Percentiles rank a stretch among this genome's conserved stretches.
phyloP scores from a whole-genome alignment of 129 eudicot genomes.

The Centrapalus pauciflorus region DNA sequence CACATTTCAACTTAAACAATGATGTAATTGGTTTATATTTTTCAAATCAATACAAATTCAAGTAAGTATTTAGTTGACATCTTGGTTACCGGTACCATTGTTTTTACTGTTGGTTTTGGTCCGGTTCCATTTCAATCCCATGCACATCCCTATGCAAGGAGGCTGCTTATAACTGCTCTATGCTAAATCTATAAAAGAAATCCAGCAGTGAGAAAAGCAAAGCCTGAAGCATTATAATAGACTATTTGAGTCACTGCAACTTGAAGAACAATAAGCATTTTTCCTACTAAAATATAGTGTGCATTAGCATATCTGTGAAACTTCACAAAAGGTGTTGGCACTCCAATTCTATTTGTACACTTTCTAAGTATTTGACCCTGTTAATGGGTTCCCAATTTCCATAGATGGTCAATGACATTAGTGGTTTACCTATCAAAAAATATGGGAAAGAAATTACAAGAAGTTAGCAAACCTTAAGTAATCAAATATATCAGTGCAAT shows the following conservation, averaged over 20 bases:
- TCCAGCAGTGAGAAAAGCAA: too few relatives aligned
- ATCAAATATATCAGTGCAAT: conserved; percentile 95
- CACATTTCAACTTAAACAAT: too few relatives aligned
- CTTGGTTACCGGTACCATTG: too few relatives aligned
- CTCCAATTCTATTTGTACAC: neutral
- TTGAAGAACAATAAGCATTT: neutral
- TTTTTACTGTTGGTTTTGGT: too few relatives aligned
- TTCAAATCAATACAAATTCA: too few relatives aligned
- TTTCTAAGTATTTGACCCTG: neutral
- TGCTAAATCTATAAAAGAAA: too few relatives aligned
- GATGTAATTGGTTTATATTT: too few relatives aligned
- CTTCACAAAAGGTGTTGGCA: neutral
- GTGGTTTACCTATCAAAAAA: neutral
- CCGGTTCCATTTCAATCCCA: too few relatives aligned
- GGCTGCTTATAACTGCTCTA: too few relatives aligned
- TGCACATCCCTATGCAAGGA: too few relatives aligned
- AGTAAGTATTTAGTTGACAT: too few relatives aligned
- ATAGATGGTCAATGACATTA: neutral
- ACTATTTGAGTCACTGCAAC: neutral
- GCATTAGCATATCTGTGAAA: neutral
- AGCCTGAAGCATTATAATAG: too few relatives aligned
- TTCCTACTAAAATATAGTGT: neutral
- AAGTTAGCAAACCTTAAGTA: conserved; percentile 70
- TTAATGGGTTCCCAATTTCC: neutral
- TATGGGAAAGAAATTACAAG: neutral